Percentiles rank a stretch among this genome's conserved stretches.
These are phyloP conservation scores for Stevia rebaudiana DNA, from an alignment of 140 eudicot species.

Conservation along the genomic window DNA sequence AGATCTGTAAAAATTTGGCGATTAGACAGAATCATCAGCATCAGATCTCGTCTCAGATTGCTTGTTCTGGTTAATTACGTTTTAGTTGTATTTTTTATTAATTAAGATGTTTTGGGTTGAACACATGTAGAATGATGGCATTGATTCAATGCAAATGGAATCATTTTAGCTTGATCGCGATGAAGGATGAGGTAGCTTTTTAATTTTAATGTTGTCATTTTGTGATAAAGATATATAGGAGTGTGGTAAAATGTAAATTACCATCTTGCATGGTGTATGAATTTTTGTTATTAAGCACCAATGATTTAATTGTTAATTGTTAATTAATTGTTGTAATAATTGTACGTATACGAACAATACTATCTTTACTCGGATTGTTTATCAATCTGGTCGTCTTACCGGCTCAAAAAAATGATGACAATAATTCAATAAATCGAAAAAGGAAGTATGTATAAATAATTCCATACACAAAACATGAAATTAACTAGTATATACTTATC, in stretches of 20 bases:
- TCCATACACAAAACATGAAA: no score
- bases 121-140: no score
- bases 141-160: not conserved
- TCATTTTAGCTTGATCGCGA: not conserved
- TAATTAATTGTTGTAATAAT: no score
- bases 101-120: not conserved
- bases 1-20: slow-evolving; percentile 34
- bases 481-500: no score
- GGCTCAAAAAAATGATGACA: no score
- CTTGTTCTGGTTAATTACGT: not conserved
- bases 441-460: no score
- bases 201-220: not conserved
- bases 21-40: slow-evolving; percentile 7
- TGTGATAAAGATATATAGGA: not conserved
- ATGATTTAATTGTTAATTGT: not conserved
- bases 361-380: no score
- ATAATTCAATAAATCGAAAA: no score
- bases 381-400: no score
- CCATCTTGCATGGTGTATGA: not conserved
- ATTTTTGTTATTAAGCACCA: not conserved
- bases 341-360: no score
- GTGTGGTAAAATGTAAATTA: not conserved
- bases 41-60: slow-evolving; percentile 16
- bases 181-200: not conserved
- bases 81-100: not conserved